These are phyloP conservation scores for Orobanche coerulescens DNA, from an alignment of 257 asterid genomes.

Conservation along the genomic window DNA sequence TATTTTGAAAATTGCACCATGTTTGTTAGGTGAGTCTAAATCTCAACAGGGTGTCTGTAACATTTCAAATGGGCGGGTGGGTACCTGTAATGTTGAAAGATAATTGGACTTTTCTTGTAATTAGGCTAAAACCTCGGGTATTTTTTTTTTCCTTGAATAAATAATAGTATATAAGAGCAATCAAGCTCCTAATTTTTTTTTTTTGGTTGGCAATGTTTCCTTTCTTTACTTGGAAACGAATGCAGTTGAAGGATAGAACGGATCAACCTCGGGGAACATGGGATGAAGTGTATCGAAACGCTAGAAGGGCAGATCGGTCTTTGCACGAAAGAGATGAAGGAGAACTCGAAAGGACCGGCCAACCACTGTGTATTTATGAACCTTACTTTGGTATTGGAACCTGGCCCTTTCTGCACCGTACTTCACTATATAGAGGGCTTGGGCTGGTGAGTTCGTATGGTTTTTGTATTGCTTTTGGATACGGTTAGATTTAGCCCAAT, in stretches of 20 bases:
- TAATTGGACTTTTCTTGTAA: not conserved
- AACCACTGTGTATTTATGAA: conserved; percentile 84
- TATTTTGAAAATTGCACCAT: not conserved
- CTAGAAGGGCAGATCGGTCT: conserved; percentile 64
- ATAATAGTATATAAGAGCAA: no score
- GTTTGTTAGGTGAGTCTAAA: not conserved
- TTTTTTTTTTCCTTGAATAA: no score
- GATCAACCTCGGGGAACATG: conserved; percentile 79
- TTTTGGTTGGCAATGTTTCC: not conserved
- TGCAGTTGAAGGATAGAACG: conserved; percentile 92
- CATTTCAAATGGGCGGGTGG: not conserved
- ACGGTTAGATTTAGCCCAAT: no score
- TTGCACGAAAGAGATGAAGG: conserved; percentile 96
- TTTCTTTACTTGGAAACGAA: conserved; percentile 17
- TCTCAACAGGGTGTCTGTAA: not conserved
- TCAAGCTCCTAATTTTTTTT: not conserved
- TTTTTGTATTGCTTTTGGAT: no score
- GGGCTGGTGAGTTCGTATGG: conserved; percentile 85
- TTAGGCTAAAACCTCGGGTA: no score
- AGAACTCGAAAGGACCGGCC: conserved; percentile 94
- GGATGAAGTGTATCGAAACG: conserved; percentile 83
- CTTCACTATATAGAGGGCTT: conserved; percentile 83
- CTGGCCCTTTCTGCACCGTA: conserved; percentile 85
- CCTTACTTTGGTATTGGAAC: conserved; percentile 86
- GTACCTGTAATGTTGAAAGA: not conserved